These are phyloP conservation scores for Tardiomyces blankii DNA, from an alignment of 1,139 yeast genomes.

Conservation along the genomic window DNA sequence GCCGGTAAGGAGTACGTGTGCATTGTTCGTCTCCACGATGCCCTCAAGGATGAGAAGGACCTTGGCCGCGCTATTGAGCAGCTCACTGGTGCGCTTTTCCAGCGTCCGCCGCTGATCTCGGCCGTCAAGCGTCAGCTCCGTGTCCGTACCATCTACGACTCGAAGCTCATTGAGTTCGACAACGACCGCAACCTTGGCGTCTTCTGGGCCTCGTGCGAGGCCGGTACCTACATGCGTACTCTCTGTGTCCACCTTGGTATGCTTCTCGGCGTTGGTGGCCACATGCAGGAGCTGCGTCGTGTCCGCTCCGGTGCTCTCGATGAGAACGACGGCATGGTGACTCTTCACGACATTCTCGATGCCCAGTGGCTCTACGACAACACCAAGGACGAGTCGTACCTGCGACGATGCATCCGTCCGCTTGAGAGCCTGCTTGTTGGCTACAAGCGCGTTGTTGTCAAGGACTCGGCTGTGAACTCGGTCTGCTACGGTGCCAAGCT, in stretches of 20 bases:
- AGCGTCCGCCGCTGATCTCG: constrained; percentile 97
- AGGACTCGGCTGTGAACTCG: constrained; percentile 97
- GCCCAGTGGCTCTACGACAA: constrained; percentile 98
- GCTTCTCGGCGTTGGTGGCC: constrained; percentile 98
- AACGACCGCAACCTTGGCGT: constrained; percentile 95
- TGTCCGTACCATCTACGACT: constrained; percentile 95
- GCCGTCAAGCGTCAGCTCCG: constrained; percentile 98
- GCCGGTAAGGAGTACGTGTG: constrained; percentile 99
- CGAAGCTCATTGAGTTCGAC: constrained; percentile 90
- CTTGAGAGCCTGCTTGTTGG: constrained; percentile 88
- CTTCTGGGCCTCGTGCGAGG: constrained; percentile 99
- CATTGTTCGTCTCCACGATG: constrained; percentile 91
- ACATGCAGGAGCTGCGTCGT: constrained; percentile 99
- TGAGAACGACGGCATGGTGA: constrained; percentile 85
- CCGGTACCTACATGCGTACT: constrained; percentile 99
- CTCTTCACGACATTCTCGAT: constrained; percentile 93
- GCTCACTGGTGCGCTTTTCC: constrained; percentile 96
- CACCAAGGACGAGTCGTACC: constrained; percentile 91
- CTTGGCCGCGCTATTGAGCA: constrained; percentile 83
- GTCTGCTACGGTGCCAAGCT: constrained; percentile 98
- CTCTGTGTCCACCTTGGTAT: constrained; percentile 97
- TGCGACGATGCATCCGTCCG: constrained; percentile 91
- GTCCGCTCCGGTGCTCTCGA: constrained; percentile 95
- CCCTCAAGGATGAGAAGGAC: constrained; percentile 81
- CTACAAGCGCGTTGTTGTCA: constrained; percentile 93